Percentiles rank a stretch among this genome's conserved stretches.
These are phyloP conservation scores for Phyllosticta capitalensis DNA, from an alignment of 2,329 filamentous ascomycete species.

Conservation along the genomic window DNA sequence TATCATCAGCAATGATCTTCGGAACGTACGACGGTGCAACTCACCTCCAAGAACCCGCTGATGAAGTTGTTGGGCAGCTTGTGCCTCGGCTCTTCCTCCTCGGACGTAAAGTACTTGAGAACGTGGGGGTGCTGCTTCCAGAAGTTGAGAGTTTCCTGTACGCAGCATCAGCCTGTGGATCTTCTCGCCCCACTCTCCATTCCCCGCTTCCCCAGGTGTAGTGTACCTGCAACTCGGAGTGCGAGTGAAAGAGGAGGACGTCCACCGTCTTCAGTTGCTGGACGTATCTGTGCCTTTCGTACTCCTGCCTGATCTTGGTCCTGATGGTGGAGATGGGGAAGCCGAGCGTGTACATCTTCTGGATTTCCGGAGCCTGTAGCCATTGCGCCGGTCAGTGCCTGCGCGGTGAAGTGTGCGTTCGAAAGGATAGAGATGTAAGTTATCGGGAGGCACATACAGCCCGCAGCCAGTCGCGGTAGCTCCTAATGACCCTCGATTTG, in stretches of 20 bases:
- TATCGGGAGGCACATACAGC: slow-evolving; percentile 56
- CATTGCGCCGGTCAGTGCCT: not conserved
- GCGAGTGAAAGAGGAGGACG: slow-evolving; percentile 80
- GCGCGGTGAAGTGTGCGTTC: not conserved
- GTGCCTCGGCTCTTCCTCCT: slow-evolving; percentile 71
- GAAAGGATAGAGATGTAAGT: not conserved
- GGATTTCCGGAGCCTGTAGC: slow-evolving; percentile 81
- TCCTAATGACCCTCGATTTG: slow-evolving; percentile 72
- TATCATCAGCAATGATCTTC: not conserved
- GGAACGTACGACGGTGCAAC: slow-evolving; percentile 19
- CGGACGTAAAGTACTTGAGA: slow-evolving; percentile 91
- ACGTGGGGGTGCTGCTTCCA: slow-evolving; percentile 97
- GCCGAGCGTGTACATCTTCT: slow-evolving; percentile 91
- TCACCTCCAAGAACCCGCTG: slow-evolving; percentile 85
- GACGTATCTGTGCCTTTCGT: slow-evolving; percentile 90
- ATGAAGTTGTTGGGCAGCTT: slow-evolving; percentile 85
- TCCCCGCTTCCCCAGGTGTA: not conserved
- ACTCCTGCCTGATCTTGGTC: slow-evolving; percentile 92
- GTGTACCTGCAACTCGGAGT: slow-evolving; percentile 83
- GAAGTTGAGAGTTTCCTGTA: slow-evolving; percentile 93
- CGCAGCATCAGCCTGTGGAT: not conserved
- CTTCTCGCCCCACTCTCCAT: not conserved
- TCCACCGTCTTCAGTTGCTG: slow-evolving; percentile 83
- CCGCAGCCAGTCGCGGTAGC: slow-evolving; percentile 93
- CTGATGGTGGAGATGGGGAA: slow-evolving; percentile 80